Evolutionary conservation across 495 filamentous ascomycete species (phyloP), one percentile per base, ranked within the genome.

Genomic region (Aspergillus wentii): DNA sequence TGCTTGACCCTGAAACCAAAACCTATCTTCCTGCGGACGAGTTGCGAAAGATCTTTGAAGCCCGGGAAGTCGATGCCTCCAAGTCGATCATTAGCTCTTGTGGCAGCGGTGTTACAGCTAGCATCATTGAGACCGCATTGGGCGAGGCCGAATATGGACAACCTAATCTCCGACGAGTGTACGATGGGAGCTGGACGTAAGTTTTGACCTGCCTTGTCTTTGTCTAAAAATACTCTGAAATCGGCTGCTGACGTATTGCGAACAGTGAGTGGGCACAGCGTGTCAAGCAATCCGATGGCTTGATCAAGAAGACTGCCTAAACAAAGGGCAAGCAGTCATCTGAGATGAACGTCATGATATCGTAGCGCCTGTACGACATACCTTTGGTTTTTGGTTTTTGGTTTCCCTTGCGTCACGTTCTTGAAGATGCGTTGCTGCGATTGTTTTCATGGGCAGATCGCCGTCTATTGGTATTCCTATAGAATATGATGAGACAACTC

Each of bases 111-210:
- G 92, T 98, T 25, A 97, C 89, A 2, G 94, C 94, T n/a, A 83
- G 82, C 9, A 75, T 96, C 13, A 78, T 98, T 40, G 92, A 98
- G 52, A 84, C 88, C 18, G 92, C 92, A 4, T 62, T 98, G 25
- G 74, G 69, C 17, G 81, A 85, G 54, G 88, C 90, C 13, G 84
- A 81, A 16, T 88, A 77, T 54, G 84, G 82, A 9, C 65, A 77
- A 22, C 67, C 79, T 5, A 72, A 78, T 23, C 79, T 78, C 28
- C 78, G 85, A 42, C 81, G 76, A 52, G 69, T 96, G 17, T 98
- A 98, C 56, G 92, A 97, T 71, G 92, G 92, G 11, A 95, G 88
- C 52, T 97, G 92, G 92, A 95, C 91, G 85, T 94, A 59, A 84
- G 87, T 87, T 13, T 32, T 30, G 31, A 38, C 33, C 35, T 22